Evolutionary conservation across 2,329 filamentous ascomycete genomes (phyloP).

Genomic region (Beauveria caledonica): DNA sequence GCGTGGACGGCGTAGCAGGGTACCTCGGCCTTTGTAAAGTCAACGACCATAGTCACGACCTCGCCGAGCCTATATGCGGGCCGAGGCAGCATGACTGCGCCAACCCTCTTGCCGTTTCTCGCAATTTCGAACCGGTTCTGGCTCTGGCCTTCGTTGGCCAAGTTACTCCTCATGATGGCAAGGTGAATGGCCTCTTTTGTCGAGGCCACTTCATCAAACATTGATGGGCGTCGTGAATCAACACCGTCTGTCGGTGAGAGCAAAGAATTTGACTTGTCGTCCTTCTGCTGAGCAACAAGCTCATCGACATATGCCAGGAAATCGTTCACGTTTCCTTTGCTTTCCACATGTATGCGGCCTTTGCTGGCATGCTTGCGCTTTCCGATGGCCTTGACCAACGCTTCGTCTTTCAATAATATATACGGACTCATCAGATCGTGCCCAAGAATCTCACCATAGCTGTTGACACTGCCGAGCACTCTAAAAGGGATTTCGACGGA

Average conservation of each 20-base stretch:
- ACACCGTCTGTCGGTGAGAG: conserved; percentile 61
- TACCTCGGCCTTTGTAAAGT: conserved; percentile 70
- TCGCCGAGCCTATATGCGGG: conserved; percentile 87
- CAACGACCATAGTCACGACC: conserved; percentile 72
- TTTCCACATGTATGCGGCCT: conserved; percentile 18
- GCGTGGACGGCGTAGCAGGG: conserved; percentile 80
- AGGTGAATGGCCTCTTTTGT: conserved; percentile 85
- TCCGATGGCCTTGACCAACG: conserved; percentile 47
- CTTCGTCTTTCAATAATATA: conserved; percentile 77
- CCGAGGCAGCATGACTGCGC: conserved; percentile 79
- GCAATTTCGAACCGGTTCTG: conserved; percentile 95
- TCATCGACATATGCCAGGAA: conserved; percentile 73
- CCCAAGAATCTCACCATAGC: conserved; percentile 76
- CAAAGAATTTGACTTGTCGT: conserved; percentile 49
- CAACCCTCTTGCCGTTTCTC: conserved; percentile 83
- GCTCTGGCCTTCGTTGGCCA: conserved; percentile 60
- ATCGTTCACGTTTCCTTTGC: conserved; percentile 46
- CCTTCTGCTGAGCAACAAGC: conserved; percentile 52
- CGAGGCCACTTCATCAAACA: conserved; percentile 48
- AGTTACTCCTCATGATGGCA: conserved; percentile 76
- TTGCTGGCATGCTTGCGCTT: conserved; percentile 21
- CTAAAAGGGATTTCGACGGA: conserved; percentile 91
- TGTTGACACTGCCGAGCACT: conserved; percentile 86
- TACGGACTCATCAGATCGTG: conserved; percentile 95
- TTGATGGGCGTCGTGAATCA: conserved; percentile 47